These are phyloP conservation scores for Zelopaecilomyces penicillatus DNA, from an alignment of 2,329 filamentous ascomycete genomes.

Conservation along the genomic window DNA sequence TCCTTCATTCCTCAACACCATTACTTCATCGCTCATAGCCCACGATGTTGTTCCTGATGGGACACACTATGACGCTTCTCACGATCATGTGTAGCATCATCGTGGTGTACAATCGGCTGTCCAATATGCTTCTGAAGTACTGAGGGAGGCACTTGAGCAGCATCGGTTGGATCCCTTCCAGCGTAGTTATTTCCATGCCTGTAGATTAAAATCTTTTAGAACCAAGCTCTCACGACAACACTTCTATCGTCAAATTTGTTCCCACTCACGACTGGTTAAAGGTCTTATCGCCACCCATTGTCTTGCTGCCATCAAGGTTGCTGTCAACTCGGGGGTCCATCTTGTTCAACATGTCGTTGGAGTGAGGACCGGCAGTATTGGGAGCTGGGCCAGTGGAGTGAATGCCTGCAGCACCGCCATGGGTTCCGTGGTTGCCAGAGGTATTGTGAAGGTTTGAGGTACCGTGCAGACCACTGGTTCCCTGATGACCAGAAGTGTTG, in stretches of 20 bases:
- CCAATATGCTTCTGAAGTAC: slow-evolving; percentile 40
- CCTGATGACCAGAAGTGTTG: slow-evolving; percentile 26
- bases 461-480: slow-evolving; percentile 33
- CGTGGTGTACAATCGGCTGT: slow-evolving; percentile 36
- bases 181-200: not conserved
- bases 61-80: slow-evolving; percentile 38
- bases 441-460: slow-evolving; percentile 23
- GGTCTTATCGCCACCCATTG: slow-evolving; percentile 44
- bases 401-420: slow-evolving; percentile 13
- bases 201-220: too few species aligned
- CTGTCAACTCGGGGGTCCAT: slow-evolving; percentile 47
- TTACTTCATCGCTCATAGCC: slow-evolving; percentile 27
- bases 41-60: slow-evolving; percentile 40
- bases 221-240: not conserved
- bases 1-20: too few species aligned
- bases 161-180: slow-evolving; percentile 42
- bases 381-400: slow-evolving; percentile 22
- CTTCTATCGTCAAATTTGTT: not conserved
- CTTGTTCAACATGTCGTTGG: slow-evolving; percentile 46
- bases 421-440: slow-evolving; percentile 11
- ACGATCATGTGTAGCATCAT: slow-evolving; percentile 33
- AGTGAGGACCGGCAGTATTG: slow-evolving; percentile 36
- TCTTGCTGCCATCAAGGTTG: slow-evolving; percentile 46
- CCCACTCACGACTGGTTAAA: slow-evolving; percentile 29
- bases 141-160: slow-evolving; percentile 49